Evolutionary conservation across 192 early-diverging fungal species (phyloP).

Genomic region (Chytriomyces sp.): DNA sequence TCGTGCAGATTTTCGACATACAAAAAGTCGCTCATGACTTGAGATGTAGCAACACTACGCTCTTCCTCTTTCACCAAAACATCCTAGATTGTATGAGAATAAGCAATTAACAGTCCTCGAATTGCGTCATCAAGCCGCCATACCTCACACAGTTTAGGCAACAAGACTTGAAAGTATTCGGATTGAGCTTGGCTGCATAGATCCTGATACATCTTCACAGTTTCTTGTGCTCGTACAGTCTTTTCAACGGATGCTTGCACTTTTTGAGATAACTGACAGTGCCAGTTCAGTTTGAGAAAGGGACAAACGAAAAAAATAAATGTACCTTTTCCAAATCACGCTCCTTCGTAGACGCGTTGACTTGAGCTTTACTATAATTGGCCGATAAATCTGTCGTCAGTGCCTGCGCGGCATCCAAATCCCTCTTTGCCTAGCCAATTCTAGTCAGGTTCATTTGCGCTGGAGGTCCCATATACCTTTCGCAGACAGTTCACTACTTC

Average conservation of each 20-base stretch:
- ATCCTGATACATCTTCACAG: constrained; percentile 36
- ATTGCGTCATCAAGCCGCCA: not conserved
- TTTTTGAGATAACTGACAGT: constrained; percentile 30
- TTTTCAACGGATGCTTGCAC: constrained; percentile 38
- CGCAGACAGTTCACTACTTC: constrained; percentile 39
- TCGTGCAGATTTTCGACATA: constrained; percentile 38
- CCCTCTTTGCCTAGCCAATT: constrained; percentile 35
- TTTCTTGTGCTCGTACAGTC: constrained; percentile 43
- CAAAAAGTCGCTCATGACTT: constrained; percentile 35
- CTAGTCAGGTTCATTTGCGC: not conserved
- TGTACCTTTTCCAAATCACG: constrained; percentile 44
- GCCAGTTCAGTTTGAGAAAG: not conserved
- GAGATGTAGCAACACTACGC: constrained; percentile 29
- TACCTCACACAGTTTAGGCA: constrained; percentile 40
- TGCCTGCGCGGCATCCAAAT: constrained; percentile 30
- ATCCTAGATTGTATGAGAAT: constrained; percentile 5
- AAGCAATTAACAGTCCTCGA: not conserved
- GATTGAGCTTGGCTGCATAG: constrained; percentile 39
- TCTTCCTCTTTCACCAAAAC: constrained; percentile 30
- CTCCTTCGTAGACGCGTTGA: constrained; percentile 29
- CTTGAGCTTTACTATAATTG: constrained; percentile 31
- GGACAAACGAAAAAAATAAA: not conserved
- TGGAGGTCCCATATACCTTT: constrained; percentile 37
- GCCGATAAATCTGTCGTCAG: constrained; percentile 31
- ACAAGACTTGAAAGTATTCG: constrained; percentile 44